phyloP scores from a whole-genome alignment of 1,139 yeast species.

The Debaryomycetaceae sp. region DNA sequence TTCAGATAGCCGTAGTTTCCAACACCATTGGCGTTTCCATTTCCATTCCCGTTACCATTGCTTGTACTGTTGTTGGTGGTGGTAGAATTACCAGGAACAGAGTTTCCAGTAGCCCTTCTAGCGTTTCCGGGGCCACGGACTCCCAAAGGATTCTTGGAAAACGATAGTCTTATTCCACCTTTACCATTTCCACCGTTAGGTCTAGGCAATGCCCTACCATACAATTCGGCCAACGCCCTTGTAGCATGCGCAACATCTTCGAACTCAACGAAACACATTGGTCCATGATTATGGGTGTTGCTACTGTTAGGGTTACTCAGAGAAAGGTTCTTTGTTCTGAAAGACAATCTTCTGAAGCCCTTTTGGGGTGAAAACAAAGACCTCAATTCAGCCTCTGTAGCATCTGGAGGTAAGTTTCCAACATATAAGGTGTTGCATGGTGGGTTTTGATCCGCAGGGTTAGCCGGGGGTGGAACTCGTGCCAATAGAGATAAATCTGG shows the following conservation, averaged over 20 bases:
- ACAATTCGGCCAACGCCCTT: constrained; percentile 85
- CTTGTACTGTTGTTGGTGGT: constrained; percentile 3
- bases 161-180: constrained; percentile 92
- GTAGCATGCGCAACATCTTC: constrained; percentile 95
- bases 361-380: constrained; percentile 83
- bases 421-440: constrained; percentile 97
- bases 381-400: constrained; percentile 89
- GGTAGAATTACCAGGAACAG: constrained; percentile 14
- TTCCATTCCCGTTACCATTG: constrained; percentile 4
- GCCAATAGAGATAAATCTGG: constrained; percentile 73
- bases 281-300: constrained; percentile 70
- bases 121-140: constrained; percentile 72
- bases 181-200: constrained; percentile 68
- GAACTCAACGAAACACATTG: constrained; percentile 98
- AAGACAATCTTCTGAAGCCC: constrained; percentile 89
- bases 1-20: constrained; percentile 39
- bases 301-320: constrained; percentile 26
- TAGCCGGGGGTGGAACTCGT: constrained; percentile 91
- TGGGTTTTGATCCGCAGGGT: constrained; percentile 98
- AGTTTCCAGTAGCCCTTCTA: constrained; percentile 40
- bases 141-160: constrained; percentile 94
- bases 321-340: constrained; percentile 67
- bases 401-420: constrained; percentile 96
- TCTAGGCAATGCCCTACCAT: constrained; percentile 79
- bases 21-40: constrained; percentile 17